Conservation (phyloP, 805 yeast genomes). For the Starmerella floricola region DNA sequence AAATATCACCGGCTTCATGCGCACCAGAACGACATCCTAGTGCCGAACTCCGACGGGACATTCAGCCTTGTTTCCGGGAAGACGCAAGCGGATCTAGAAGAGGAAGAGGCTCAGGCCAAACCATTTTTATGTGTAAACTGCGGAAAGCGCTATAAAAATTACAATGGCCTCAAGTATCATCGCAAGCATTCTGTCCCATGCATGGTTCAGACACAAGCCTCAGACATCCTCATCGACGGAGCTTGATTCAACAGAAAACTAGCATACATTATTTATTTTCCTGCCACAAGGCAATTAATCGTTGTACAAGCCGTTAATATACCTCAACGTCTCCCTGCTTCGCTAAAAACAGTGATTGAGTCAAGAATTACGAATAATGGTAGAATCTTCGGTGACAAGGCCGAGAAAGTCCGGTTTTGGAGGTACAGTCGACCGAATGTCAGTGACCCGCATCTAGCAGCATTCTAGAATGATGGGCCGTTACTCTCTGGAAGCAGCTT, state of each 20-base stretch:
- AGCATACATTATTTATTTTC: not conserved
- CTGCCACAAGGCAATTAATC: too few relatives aligned
- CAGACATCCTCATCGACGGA: not conserved
- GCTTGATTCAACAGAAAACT: not conserved
- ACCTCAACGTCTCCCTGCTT: too few relatives aligned
- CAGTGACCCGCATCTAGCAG: too few relatives aligned
- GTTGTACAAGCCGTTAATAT: too few relatives aligned
- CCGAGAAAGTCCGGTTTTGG: too few relatives aligned
- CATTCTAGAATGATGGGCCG: too few relatives aligned
- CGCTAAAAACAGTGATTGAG: too few relatives aligned
- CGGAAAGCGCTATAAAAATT: conserved; percentile 89
- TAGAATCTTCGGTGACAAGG: too few relatives aligned
- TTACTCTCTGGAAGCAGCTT: too few relatives aligned
- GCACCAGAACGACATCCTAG: conserved; percentile 84
- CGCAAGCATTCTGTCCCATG: conserved; percentile 62
- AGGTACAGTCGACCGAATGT: too few relatives aligned
- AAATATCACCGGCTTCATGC: conserved; percentile 92
- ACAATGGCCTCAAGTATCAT: conserved; percentile 91
- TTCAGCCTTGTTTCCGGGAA: conserved; percentile 75
- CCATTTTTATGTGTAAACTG: conserved; percentile 96
- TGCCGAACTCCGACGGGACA: conserved; percentile 85
- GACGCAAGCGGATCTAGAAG: conserved; percentile 56
- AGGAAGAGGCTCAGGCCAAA: conserved; percentile 32
- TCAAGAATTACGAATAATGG: too few relatives aligned
- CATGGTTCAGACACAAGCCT: not conserved